Evolutionary conservation across 177 flowering plant genomes (phyloP), one percentile per base, ranked within the genome.

Genomic region (Vitis hybrid): DNA sequence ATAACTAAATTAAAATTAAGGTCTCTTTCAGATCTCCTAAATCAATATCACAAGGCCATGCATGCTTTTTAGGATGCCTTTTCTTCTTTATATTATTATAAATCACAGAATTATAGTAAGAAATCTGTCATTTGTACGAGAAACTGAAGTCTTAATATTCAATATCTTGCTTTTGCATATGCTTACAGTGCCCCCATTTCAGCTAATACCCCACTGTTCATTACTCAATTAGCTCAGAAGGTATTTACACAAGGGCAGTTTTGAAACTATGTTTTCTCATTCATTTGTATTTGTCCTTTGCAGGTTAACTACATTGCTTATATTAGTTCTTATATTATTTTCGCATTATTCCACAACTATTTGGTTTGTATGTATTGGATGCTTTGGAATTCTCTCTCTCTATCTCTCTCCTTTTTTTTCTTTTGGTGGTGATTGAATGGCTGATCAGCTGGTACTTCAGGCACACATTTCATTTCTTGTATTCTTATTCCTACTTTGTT

Each of bases 251-350:
- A 34, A 51, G 69, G 70, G 66, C 53, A 66, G 65, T 34, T 66
- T 52, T 52, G 59, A 72, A 53, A 52, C 58, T 65, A 11, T 3
- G 11, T 26, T 7, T 26, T 7, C 16, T 14, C 16, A 15, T 54
- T 16, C 26, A 59, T 74, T 39, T 12, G 64, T 49, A 0, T 10
- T 61, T 50, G 45, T 16, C 58, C 61, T 62, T 71, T 66, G 74
- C 71, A 67, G 64, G 54, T 61, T 75, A 50, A 50, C 15, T 68
- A 64, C 68, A 75, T 75, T 75, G 59, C 71, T 39, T 70, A 58
- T 66, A 54, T 54, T 10, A 57, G 29, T 57, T 18, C 22, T 1
- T 18, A 6, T 19, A 26, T 57, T 57, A 29, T 29, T 29, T 29
- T 29, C 31, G 31, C 31, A 29, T 29, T 29, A 29, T 29, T 29